Evolutionary conservation across 1,284 basidiomycete species (phyloP).

Genomic region (Sanghuangporus sanghuang): DNA sequence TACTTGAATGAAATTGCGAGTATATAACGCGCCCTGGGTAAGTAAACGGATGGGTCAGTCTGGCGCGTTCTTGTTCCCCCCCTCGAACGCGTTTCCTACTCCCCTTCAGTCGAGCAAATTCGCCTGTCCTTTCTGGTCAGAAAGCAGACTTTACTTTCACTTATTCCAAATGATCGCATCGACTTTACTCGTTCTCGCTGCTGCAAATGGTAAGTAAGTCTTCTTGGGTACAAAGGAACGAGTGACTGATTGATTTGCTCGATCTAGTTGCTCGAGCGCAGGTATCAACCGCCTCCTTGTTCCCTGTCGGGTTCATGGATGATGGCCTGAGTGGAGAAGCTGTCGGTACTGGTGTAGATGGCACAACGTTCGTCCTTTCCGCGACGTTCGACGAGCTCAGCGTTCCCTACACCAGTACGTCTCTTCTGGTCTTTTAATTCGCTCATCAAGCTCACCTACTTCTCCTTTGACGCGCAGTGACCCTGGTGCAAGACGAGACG

Average conservation of each 20-base stretch:
- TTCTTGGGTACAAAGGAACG: not conserved
- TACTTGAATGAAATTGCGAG: too few relatives aligned
- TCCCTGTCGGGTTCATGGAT: constrained; percentile 10
- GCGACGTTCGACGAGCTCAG: constrained; percentile 1
- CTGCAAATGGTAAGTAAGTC: not conserved
- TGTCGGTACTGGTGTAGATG: constrained; percentile 7
- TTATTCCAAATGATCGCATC: not conserved
- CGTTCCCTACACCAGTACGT: constrained; percentile 9
- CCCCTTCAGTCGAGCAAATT: too few relatives aligned
- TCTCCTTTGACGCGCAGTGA: constrained; percentile 2
- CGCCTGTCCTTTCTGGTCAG: too few relatives aligned
- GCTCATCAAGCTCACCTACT: not conserved
- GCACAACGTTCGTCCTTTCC: constrained; percentile 11
- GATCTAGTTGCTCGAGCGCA: constrained; percentile 5
- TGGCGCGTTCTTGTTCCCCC: too few relatives aligned
- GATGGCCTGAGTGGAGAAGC: constrained; percentile 5
- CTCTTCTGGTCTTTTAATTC: not conserved
- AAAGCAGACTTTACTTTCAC: not conserved
- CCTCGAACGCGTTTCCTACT: too few relatives aligned
- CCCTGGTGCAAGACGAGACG: constrained; percentile 13
- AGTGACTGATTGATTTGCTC: not conserved
- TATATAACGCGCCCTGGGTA: too few relatives aligned
- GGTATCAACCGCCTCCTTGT: constrained; percentile 9
- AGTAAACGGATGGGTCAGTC: too few relatives aligned
- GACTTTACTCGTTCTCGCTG: not conserved